Conservation (phyloP, 2,329 filamentous ascomycete species). For the Juglanconis juglandina region DNA sequence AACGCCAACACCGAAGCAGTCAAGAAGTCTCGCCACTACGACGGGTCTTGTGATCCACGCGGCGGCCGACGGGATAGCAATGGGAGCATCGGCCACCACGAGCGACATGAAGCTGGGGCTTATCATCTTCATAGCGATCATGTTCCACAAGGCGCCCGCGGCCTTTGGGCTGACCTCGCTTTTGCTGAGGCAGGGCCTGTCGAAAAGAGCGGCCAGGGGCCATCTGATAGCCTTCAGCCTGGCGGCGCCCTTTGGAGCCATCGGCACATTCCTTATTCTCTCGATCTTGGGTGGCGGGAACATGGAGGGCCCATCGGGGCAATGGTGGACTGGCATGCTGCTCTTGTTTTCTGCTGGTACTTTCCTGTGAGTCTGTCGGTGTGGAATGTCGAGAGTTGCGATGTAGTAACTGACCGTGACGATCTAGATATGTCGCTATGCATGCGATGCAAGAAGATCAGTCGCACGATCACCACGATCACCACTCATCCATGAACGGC, state of each 20-base stretch:
- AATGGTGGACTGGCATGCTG: constrained; percentile 89
- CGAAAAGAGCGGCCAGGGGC: constrained; percentile 76
- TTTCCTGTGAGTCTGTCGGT: constrained; percentile 71
- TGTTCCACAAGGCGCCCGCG: constrained; percentile 95
- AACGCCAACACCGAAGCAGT: constrained; percentile 54
- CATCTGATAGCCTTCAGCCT: constrained; percentile 90
- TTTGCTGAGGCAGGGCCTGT: constrained; percentile 83
- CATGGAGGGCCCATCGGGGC: constrained; percentile 57
- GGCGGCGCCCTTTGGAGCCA: constrained; percentile 80
- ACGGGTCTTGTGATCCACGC: constrained; percentile 95
- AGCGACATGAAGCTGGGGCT: constrained; percentile 74
- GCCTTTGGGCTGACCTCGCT: constrained; percentile 92
- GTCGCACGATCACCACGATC: constrained; percentile 48
- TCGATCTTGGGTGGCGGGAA: constrained; percentile 65
- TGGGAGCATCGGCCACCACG: constrained; percentile 82
- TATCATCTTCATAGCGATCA: constrained; percentile 92
- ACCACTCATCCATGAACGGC: constrained; percentile 47
- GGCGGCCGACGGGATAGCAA: constrained; percentile 88
- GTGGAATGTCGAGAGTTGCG: not conserved
- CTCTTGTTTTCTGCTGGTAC: constrained; percentile 94
- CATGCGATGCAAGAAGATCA: constrained; percentile 89
- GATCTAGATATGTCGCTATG: constrained; percentile 85
- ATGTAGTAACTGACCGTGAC: not conserved
- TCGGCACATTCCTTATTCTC: constrained; percentile 78
- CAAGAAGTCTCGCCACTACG: constrained; percentile 74